Base-by-base conservation (phyloP, 768 basidiomycete species). In the Naganishia vaughanmartiniae region DNA sequence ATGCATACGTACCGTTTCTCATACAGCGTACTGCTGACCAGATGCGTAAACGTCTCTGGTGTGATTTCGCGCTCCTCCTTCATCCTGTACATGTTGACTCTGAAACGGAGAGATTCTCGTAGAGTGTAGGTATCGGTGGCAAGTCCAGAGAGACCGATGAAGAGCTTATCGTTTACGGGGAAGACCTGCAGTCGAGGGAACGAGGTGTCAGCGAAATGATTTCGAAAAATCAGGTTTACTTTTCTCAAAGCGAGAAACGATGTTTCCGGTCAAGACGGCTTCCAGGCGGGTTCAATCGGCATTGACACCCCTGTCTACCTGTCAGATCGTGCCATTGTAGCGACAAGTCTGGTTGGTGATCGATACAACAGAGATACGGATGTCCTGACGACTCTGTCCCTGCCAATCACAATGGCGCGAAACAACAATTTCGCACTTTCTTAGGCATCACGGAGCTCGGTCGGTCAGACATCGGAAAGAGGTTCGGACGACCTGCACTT, bases 31-130 rank as follows among this genome's bases (percentile, higher is more conserved):
- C 92, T 93, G 53, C 91, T 92, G 72, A 97, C 90, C 73, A 99
- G 89, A 78, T 93, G 93, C 31, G 93, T 90, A 82, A 98, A 97
- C 9, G 93, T 92, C 84, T 93, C 89, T 54, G 96, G 96, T 75
- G 92, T 89, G 76, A 99, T 96, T 78, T 95, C 89, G 73, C 95
- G 88, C 79, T 96, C 95, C 82, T 99, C 95, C 83, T 99, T 99
- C 86, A 99, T 97, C 36, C 92, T 91, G 83, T 97, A 98, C 92
- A 98, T 94, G 84, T 99, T 99, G 70, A 95, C 90, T 74, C 93
- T 87, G 83, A 90, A 94, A 66, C 96, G 89, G 78, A 98, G 89
- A 48, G 88, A 87, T 82, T 98, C 95, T 74, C 88, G 89, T 70
- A 99, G 83, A 72, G 96, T 97, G 69, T 88, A 86, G 67, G 96